phyloP scores from a whole-genome alignment of 441 rosid genomes.

The Cnidoscolus chayamansa region DNA sequence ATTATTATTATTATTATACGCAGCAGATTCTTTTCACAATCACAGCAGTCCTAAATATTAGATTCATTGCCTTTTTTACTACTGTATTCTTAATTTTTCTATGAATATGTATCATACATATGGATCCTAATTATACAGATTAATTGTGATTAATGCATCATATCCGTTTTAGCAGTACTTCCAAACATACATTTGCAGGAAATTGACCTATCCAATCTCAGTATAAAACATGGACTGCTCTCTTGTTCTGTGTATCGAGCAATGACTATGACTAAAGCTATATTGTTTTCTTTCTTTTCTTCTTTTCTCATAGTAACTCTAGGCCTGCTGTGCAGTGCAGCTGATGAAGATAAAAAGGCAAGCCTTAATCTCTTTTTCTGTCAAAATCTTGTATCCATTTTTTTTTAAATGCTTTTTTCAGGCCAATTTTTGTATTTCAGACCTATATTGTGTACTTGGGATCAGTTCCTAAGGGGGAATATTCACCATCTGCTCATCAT shows the following conservation, averaged over 20 bases:
- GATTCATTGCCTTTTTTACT: too few species aligned
- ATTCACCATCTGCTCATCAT: slow-evolving; percentile 40
- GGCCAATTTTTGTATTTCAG: slow-evolving; percentile 16
- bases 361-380: neutral
- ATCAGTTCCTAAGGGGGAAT: slow-evolving; percentile 37
- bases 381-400: neutral
- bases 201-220: neutral
- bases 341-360: slow-evolving; percentile 24
- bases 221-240: neutral
- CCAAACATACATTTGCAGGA: neutral
- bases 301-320: neutral
- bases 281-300: neutral
- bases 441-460: slow-evolving; percentile 63
- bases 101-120: too few species aligned
- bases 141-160: neutral
- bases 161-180: neutral
- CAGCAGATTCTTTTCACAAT: too few species aligned
- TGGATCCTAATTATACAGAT: neutral
- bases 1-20: too few species aligned
- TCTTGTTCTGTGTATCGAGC: neutral
- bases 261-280: neutral
- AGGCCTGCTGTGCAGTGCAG: neutral
- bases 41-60: too few species aligned
- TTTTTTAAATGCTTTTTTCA: neutral
- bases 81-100: neutral